phyloP scores from a whole-genome alignment of 305 asterid species.

The Fraxinus paxiana region DNA sequence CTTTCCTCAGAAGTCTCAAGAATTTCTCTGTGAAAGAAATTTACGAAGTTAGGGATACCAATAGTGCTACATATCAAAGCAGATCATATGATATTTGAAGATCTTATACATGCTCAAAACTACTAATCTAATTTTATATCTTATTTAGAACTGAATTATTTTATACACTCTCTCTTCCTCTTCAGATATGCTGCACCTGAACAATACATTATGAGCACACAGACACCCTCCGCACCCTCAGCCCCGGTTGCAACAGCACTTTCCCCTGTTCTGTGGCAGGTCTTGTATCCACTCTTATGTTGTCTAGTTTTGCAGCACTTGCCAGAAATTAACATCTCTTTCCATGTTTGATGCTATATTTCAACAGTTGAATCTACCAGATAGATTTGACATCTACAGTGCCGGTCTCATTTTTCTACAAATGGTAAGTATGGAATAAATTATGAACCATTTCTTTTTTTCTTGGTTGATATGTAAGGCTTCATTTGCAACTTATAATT shows the following conservation, averaged over 20 bases:
- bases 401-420: constrained; percentile 77
- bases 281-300: constrained; percentile 15
- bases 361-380: constrained; percentile 82
- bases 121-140: neutral
- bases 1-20: neutral
- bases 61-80: neutral
- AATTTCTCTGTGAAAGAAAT: neutral
- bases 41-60: neutral
- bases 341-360: constrained; percentile 17
- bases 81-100: neutral
- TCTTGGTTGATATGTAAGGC: neutral
- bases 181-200: constrained; percentile 93
- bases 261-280: constrained; percentile 98
- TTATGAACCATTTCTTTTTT: neutral
- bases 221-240: constrained; percentile 97
- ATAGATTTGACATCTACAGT: constrained; percentile 87
- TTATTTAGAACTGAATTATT: neutral
- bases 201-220: constrained; percentile 96
- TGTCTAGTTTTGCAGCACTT: neutral
- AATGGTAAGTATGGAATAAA: constrained; percentile 51
- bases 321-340: constrained; percentile 6
- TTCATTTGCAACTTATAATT: neutral
- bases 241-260: constrained; percentile 93
- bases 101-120: neutral
- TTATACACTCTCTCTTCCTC: neutral